These are phyloP conservation scores for Pseudoneurospora amorphoporcata DNA, from an alignment of 495 filamentous ascomycete genomes.

Conservation along the genomic window DNA sequence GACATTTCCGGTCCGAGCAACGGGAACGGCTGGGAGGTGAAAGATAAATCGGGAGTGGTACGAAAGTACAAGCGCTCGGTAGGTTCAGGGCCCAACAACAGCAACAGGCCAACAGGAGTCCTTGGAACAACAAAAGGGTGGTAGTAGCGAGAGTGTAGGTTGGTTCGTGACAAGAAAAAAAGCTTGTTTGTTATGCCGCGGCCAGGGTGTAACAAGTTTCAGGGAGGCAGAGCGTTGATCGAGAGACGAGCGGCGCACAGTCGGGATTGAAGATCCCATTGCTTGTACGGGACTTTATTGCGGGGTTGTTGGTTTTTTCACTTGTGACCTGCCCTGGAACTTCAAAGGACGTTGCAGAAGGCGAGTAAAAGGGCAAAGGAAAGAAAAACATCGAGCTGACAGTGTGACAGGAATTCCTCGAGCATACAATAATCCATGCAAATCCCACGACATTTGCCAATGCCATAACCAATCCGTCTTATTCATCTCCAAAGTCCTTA, in stretches of 20 bases:
- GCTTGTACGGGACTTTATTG: neutral
- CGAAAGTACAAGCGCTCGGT: neutral
- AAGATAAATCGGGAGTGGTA: neutral
- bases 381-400: neutral
- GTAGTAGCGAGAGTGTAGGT: neutral
- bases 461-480: neutral
- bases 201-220: neutral
- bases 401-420: neutral
- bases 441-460: neutral
- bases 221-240: neutral
- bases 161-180: neutral
- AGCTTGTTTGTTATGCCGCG: neutral
- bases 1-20: conserved; percentile 6
- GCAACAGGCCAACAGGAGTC: neutral
- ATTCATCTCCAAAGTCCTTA: neutral
- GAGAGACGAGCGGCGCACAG: neutral
- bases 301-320: neutral
- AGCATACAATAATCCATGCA: neutral
- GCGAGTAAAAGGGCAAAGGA: neutral
- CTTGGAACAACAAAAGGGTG: neutral
- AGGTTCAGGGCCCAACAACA: neutral
- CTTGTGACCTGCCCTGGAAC: neutral
- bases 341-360: neutral
- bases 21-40: neutral
- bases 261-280: neutral